A percentile compares a stretch with the other conserved stretches of the same genome.
phyloP scores from a whole-genome alignment of 805 yeast genomes.

The Blastobotrys attinorum region DNA sequence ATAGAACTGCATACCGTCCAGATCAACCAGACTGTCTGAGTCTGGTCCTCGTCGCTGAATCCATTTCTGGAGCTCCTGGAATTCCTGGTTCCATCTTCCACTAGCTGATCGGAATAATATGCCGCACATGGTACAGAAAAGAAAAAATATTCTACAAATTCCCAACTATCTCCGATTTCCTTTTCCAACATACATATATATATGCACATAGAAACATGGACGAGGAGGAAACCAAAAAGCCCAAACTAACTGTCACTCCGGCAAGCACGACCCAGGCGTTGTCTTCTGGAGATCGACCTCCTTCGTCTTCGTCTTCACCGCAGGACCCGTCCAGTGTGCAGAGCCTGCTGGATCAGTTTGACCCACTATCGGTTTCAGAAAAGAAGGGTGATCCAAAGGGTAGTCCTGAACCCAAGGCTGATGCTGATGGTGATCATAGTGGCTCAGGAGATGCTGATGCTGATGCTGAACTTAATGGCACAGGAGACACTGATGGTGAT shows the following conservation, averaged over 20 bases:
- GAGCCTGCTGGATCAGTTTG: constrained; percentile 20
- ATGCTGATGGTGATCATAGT: not conserved
- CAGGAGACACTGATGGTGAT: not conserved
- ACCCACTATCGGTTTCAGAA: constrained; percentile 19
- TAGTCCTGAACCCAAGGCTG: too few relatives aligned
- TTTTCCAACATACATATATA: too few relatives aligned
- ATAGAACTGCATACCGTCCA: constrained; percentile 22
- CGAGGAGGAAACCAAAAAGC: too few relatives aligned
- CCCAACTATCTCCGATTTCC: too few relatives aligned
- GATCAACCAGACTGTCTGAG: not conserved
- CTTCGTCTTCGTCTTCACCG: not conserved
- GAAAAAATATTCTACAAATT: too few relatives aligned
- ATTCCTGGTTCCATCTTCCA: not conserved
- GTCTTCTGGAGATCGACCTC: not conserved
- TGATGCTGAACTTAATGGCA: not conserved
- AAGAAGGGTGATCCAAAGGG: not conserved
- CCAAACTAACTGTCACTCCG: not conserved
- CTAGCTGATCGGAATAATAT: not conserved
- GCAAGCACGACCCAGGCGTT: not conserved
- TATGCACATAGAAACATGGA: too few relatives aligned
- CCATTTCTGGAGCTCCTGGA: not conserved
- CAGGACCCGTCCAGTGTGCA: constrained; percentile 7
- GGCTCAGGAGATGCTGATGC: not conserved
- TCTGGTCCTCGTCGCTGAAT: constrained; percentile 1
- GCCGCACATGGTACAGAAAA: constrained; percentile 7